phyloP scores from a whole-genome alignment of 1,139 yeast species.

The Trichomonascaceae sp. region DNA sequence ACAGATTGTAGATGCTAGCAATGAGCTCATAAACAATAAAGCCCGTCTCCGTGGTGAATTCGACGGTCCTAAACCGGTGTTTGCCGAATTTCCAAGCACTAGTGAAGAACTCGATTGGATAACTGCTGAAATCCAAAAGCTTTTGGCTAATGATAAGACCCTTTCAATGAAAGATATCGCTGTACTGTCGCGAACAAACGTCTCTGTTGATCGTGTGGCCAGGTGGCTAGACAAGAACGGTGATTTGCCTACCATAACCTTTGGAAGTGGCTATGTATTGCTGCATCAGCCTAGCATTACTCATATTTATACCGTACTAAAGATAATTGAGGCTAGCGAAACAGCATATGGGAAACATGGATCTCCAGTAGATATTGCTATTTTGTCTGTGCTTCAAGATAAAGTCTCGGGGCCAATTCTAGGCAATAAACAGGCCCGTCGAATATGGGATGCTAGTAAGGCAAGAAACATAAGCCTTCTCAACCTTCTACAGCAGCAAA shows the following conservation, averaged over 20 bases:
- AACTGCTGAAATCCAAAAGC: constrained; percentile 10
- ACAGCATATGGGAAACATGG: background rate
- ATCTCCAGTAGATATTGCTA: constrained; percentile 1
- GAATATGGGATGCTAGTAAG: background rate
- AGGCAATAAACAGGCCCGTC: constrained; percentile 1
- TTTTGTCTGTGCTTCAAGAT: constrained; percentile 3
- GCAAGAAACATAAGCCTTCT: background rate
- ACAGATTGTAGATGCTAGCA: constrained; percentile 59
- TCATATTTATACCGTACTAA: constrained; percentile 14
- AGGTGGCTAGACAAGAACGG: constrained; percentile 9
- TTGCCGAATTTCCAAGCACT: constrained; percentile 7
- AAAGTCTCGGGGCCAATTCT: constrained; percentile 8
- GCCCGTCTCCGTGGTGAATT: constrained; percentile 11
- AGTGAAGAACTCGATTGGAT: constrained; percentile 17
- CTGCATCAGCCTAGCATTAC: constrained; percentile 11
- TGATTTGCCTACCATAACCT: constrained; percentile 9
- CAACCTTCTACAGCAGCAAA: background rate
- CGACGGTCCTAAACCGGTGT: constrained; percentile 11
- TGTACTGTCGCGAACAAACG: constrained; percentile 17
- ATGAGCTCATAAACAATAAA: constrained; percentile 60
- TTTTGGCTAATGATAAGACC: constrained; percentile 6
- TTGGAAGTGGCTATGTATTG: constrained; percentile 12
- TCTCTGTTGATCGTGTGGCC: constrained; percentile 9
- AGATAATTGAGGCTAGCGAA: constrained; percentile 8
- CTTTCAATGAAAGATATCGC: constrained; percentile 18